Percentiles rank a stretch among this genome's conserved stretches.
Evolutionary conservation across 2,329 filamentous ascomycete species (phyloP).

Genomic region (Ophiostoma triangulosporum): DNA sequence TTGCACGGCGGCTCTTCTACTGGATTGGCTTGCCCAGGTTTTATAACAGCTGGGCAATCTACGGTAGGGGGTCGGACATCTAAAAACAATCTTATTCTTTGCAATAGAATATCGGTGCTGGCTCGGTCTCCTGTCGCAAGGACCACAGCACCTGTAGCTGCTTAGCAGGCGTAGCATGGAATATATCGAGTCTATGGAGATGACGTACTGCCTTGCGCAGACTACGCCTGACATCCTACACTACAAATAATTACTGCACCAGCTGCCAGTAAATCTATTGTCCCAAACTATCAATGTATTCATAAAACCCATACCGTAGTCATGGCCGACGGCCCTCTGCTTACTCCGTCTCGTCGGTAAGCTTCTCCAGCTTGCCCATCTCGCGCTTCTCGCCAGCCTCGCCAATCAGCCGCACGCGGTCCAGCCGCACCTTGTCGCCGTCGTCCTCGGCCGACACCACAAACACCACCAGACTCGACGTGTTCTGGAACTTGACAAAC

Average conservation of each 20-base stretch:
- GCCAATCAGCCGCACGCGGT: slow-evolving; percentile 67
- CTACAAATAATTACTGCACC: no score
- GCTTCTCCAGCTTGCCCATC: slow-evolving; percentile 90
- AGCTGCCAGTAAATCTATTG: no score
- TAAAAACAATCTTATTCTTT: not conserved
- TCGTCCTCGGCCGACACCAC: slow-evolving; percentile 75
- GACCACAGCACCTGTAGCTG: slow-evolving; percentile 7
- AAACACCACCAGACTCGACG: slow-evolving; percentile 75
- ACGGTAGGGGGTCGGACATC: slow-evolving; percentile 28
- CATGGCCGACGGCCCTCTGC: no score
- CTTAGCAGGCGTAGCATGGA: no score
- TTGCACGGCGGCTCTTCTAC: slow-evolving; percentile 52
- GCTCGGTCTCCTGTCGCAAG: slow-evolving; percentile 8
- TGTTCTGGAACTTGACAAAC: slow-evolving; percentile 96
- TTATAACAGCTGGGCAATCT: slow-evolving; percentile 15
- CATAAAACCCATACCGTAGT: no score
- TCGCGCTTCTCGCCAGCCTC: slow-evolving; percentile 85
- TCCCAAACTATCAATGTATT: no score
- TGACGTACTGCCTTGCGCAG: no score
- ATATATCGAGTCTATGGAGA: no score
- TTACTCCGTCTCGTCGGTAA: slow-evolving; percentile 42
- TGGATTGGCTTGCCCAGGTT: slow-evolving; percentile 22
- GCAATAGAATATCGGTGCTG: not conserved
- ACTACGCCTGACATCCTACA: no score
- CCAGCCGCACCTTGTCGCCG: slow-evolving; percentile 72